Conservation (phyloP, 169 alveolate species). For the Plasmodium knowlesi region DNA sequence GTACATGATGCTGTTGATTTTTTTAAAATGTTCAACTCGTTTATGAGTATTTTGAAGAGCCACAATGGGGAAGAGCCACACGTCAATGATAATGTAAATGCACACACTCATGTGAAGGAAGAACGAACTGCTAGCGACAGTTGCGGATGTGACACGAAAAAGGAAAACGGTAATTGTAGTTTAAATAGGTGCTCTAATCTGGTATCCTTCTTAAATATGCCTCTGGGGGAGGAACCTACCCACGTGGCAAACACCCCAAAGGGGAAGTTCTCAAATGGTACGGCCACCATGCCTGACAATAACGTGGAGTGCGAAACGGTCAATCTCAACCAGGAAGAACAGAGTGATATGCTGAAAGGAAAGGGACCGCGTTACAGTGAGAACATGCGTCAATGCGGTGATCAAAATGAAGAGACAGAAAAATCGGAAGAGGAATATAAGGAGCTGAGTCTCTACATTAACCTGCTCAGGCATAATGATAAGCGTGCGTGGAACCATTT, state of each 20-base stretch:
- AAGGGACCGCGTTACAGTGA: background rate
- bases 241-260: background rate
- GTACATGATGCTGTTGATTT: background rate
- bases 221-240: background rate
- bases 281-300: background rate
- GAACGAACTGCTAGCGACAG: background rate
- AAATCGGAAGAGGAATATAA: slow-evolving; percentile 18
- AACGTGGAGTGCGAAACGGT: background rate
- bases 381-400: background rate
- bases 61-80: background rate
- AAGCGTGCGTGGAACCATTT: slow-evolving; percentile 6
- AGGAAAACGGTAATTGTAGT: background rate
- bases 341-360: background rate
- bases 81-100: background rate
- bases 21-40: slow-evolving; percentile 1
- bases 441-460: slow-evolving; percentile 22
- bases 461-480: slow-evolving; percentile 26
- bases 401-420: background rate
- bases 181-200: background rate
- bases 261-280: background rate
- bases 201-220: background rate
- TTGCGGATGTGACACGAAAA: background rate
- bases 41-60: slow-evolving; percentile 12
- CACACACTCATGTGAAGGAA: background rate
- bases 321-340: background rate